Percentiles rank a stretch among this genome's conserved stretches.
Conservation (phyloP, 768 basidiomycete species). For the Amanita jacksonii region DNA sequence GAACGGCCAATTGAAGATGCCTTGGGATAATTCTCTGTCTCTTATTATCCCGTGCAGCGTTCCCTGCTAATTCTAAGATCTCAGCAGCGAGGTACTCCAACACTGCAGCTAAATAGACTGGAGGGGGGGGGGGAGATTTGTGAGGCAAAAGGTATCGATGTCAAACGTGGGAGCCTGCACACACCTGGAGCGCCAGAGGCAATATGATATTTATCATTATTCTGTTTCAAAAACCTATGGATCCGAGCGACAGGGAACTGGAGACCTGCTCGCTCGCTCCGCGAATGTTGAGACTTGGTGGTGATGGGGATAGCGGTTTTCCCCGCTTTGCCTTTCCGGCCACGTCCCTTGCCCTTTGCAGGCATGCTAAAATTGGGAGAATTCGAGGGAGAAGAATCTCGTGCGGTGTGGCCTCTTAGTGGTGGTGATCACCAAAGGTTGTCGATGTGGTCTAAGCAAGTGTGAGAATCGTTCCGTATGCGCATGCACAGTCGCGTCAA, state of each 20-base stretch:
- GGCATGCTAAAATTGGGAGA: conserved; percentile 17
- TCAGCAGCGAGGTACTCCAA: conserved; percentile 78
- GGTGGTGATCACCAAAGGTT: too few species aligned
- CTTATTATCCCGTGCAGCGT: conserved; percentile 62
- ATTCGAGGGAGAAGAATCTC: too few species aligned
- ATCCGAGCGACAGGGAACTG: conserved; percentile 79
- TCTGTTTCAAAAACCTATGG: conserved; percentile 65
- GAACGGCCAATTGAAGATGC: conserved; percentile 75
- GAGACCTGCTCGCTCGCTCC: conserved; percentile 51
- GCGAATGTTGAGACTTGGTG: conserved; percentile 42
- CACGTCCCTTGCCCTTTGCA: conserved; percentile 36
- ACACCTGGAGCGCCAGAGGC: conserved; percentile 66
- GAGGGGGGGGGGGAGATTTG: too few species aligned
- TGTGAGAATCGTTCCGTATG: background rate
- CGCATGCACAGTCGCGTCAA: conserved; percentile 14
- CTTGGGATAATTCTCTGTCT: conserved; percentile 79
- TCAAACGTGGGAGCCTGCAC: background rate
- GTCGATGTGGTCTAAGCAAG: too few species aligned
- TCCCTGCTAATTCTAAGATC: conserved; percentile 75
- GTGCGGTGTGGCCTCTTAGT: too few species aligned
- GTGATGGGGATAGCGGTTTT: conserved; percentile 28
- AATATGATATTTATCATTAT: conserved; percentile 67
- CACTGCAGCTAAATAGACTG: conserved; percentile 73
- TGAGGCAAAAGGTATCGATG: too few species aligned
- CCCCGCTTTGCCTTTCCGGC: conserved; percentile 31